Base-by-base conservation (phyloP, 2,329 filamentous ascomycete species). In the Elsinoe ampelina region DNA sequence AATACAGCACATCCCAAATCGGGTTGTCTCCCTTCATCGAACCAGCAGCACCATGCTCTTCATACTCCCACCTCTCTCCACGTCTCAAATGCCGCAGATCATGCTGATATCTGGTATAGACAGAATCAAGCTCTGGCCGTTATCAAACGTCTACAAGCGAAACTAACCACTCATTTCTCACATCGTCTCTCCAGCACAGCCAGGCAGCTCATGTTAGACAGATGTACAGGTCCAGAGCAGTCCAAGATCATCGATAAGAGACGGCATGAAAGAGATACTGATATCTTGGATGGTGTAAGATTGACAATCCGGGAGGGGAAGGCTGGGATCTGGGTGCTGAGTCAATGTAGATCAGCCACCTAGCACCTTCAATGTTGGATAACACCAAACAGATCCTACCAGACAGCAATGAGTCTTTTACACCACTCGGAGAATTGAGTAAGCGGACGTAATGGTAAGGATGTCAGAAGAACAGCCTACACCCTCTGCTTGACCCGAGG, bases 121-220 rank as follows among this genome's bases (percentile, higher is more conserved):
- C 17, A 34, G 12, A 26, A 39, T 38, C 34, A 52, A 52, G 48
- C 48, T 52, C 13, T 26, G 26, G 26, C 36, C 48, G 48, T 20
- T 52, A 10, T n/a, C 15, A 52, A 30, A 52, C 34, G 48, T 20
- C 34, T 12, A 11, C 17, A 52, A 52, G 48, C 48, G 48, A 52
- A 19, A 52, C 15, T 22, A 39, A 17, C 8, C 20, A 2, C 13
- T 52, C 48, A n/a, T 36, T 34, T 26, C 15, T 34, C 30, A 2
- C 12, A 35, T n/a, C 19, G 48, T 50, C 45, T 17, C 26, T 13
- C 17, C 15, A 30, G 34, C 17, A 10, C 15, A 30, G n/a, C 26
- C 17, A n/a, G 15, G 13, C 26, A 30, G 26, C 26, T 30, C 38
- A 41, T 41, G 38, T 10, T 15, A 41, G 38, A 41, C 13, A 7